phyloP scores from a whole-genome alignment of 2,329 filamentous ascomycete species.

The Orbilia oligospora region DNA sequence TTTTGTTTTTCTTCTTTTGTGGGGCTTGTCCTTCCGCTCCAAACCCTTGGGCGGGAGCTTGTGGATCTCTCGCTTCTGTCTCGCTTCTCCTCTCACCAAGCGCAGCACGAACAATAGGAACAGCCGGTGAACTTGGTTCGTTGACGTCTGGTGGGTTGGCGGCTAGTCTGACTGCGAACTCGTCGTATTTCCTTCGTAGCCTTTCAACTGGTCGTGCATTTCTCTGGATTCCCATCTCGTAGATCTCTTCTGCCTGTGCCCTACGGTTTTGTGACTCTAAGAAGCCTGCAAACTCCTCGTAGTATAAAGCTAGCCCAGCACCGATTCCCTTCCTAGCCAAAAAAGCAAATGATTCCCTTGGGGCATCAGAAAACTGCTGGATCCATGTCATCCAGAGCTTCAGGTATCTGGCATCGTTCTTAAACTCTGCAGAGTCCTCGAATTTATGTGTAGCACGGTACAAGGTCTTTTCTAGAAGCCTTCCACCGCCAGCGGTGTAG shows the following conservation, averaged over 20 bases:
- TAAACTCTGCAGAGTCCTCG: conserved; percentile 87
- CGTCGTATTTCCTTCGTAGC: conserved; percentile 87
- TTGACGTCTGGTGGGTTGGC: conserved; percentile 66
- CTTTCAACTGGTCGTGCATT: conserved; percentile 87
- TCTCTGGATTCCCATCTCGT: conserved; percentile 87
- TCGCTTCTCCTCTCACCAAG: conserved; percentile 71
- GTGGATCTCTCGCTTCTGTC: conserved; percentile 77
- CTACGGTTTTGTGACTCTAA: conserved; percentile 86
- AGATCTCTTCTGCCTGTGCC: conserved; percentile 94
- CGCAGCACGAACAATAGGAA: conserved; percentile 85
- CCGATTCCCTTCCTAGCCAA: conserved; percentile 89
- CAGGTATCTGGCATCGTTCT: conserved; percentile 93
- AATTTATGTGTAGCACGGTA: conserved; percentile 95
- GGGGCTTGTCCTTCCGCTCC: conserved; percentile 68
- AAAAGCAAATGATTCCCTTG: conserved; percentile 92
- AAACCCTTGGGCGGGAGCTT: conserved; percentile 68
- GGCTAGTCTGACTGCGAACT: conserved; percentile 84
- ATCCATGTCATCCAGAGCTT: conserved; percentile 97
- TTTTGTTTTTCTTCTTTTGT: conserved; percentile 80
- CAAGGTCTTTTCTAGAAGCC: conserved; percentile 91
- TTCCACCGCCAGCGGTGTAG: conserved; percentile 90
- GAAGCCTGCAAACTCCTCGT: conserved; percentile 97
- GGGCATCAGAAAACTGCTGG: conserved; percentile 90
- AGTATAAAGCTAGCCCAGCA: conserved; percentile 88
- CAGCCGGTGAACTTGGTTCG: conserved; percentile 86